Percentiles rank a stretch among this genome's conserved stretches.
phyloP scores from a whole-genome alignment of 1,284 basidiomycete genomes.

The Pseudozyma sp. region DNA sequence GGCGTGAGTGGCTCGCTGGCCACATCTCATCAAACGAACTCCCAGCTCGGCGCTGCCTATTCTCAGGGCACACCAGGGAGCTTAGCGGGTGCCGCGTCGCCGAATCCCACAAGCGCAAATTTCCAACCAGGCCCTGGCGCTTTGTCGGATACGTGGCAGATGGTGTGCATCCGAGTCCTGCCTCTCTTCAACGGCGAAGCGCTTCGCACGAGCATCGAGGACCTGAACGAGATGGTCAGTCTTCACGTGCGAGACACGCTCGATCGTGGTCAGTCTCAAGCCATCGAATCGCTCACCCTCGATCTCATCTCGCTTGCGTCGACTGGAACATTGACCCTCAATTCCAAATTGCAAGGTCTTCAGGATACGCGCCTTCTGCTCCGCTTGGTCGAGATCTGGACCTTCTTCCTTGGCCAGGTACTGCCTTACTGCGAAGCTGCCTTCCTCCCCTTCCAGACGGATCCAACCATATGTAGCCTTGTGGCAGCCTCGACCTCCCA shows the following conservation, averaged over 20 bases:
- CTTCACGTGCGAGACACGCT: conserved; percentile 77
- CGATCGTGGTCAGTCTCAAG: conserved; percentile 69
- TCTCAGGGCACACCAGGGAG: conserved; percentile 4
- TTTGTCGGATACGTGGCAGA: conserved; percentile 74
- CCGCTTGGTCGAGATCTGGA: conserved; percentile 87
- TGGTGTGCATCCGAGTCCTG: conserved; percentile 84
- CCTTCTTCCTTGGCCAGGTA: conserved; percentile 92
- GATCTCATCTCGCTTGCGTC: conserved; percentile 86
- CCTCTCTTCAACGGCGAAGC: conserved; percentile 92
- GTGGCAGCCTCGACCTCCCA: conserved; percentile 26
- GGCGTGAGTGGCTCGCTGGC: conserved; percentile 14
- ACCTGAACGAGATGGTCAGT: conserved; percentile 79
- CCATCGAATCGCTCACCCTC: conserved; percentile 75
- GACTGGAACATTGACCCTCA: conserved; percentile 90
- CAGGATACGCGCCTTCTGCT: conserved; percentile 76
- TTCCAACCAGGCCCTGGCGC: conserved; percentile 30
- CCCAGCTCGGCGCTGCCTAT: conserved; percentile 21
- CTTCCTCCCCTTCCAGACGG: conserved; percentile 70
- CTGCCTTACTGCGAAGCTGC: conserved; percentile 84
- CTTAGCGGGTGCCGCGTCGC: conserved; percentile 16
- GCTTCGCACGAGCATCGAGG: conserved; percentile 88
- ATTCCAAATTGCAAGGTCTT: conserved; percentile 79
- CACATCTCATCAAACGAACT: conserved; percentile 5
- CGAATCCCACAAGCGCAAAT: conserved; percentile 24
- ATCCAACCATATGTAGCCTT: conserved; percentile 58